Base-by-base conservation (phyloP, 1,284 basidiomycete species). In the Cystobasidiaceae sp. region DNA sequence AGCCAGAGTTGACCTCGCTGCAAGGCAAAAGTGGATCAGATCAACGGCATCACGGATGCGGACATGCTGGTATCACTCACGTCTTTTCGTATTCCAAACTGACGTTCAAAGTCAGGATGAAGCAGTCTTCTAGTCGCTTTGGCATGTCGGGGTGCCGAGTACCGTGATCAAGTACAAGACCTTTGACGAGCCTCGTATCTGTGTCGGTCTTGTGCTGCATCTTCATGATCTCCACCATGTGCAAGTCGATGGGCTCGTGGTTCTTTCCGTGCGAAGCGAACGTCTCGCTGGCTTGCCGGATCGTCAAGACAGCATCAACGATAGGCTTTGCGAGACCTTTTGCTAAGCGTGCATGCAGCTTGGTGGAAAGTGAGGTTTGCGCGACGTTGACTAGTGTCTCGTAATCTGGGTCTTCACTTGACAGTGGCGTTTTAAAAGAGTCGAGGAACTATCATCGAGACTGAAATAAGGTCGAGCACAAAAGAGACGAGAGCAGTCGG, bases 171-270 rank as follows among this genome's bases (percentile, higher is more conserved):
- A 99, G 82, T 50, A 99, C 96, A 64, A 98, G 82, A 57, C 96
- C 96, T 72, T 90, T 88, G 72, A 99, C 82, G 55, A 99, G 85
- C 77, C 96, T 89, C n/a, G 96, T 98, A 79, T 99, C 96, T 46
- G 91, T 93, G 67, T 96, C 93, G 57, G 89, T 93, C 75, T 93
- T 88, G 81, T 99, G 96, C 78, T 97, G 94, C 96, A 99, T 99
- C 82, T 98, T 98, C 94, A 98, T 98, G 73, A 98, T 87, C 79
- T 99, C 96, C 63, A 99, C 83, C 96, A 99, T 99, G 80, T 98
- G 94, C 69, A 99, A 80, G 80, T 99, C 96, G 75, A 99, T 96
- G 49, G 93, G 93, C 73, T 91, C 86, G 48, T 48, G 73, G 32
- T 57, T 45, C 41, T 55, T 48, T 15, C 39, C 54, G n/a, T 41